A percentile compares a stretch with the other conserved stretches of the same genome.
Evolutionary conservation across 257 asterid species (phyloP).

Genomic region (Forsythia suspensa): DNA sequence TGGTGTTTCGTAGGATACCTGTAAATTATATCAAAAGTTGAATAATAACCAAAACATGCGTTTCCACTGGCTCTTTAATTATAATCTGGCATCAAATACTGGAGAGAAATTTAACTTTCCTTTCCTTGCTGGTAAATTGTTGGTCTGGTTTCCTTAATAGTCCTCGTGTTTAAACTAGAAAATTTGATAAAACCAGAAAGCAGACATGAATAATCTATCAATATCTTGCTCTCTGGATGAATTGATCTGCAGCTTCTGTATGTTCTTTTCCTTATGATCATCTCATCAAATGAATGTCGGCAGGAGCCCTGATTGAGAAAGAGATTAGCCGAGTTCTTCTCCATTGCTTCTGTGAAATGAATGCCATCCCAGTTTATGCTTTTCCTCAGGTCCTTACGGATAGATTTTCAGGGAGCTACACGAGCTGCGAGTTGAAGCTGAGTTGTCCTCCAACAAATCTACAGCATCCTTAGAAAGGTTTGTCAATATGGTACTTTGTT

Average conservation of each 20-base stretch:
- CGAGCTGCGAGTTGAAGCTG: slow-evolving; percentile 10
- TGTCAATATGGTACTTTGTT: slow-evolving; percentile 7
- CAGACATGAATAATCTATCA: background rate
- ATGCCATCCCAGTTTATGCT: background rate
- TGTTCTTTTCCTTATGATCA: slow-evolving; percentile 18
- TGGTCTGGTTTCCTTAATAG: too few species aligned
- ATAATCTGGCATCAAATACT: background rate
- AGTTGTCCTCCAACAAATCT: slow-evolving; percentile 7
- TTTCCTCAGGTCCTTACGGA: slow-evolving; percentile 5
- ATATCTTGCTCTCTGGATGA: slow-evolving; percentile 9
- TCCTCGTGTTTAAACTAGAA: too few species aligned
- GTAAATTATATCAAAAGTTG: slow-evolving; percentile 11
- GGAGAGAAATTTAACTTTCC: too few species aligned
- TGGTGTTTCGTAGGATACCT: slow-evolving; percentile 23
- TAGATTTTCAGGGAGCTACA: slow-evolving; percentile 24
- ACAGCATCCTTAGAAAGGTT: slow-evolving; percentile 29
- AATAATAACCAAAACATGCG: background rate
- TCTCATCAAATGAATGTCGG: slow-evolving; percentile 18
- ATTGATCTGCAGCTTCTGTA: background rate
- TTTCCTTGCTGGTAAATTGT: too few species aligned
- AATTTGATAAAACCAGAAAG: too few species aligned
- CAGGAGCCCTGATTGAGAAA: slow-evolving; percentile 20
- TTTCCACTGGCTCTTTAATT: background rate
- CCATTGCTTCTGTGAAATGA: slow-evolving; percentile 8
- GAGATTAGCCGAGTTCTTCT: background rate